These are phyloP conservation scores for Strobilomyces dryophilus DNA, from an alignment of 768 basidiomycete genomes.

Conservation along the genomic window DNA sequence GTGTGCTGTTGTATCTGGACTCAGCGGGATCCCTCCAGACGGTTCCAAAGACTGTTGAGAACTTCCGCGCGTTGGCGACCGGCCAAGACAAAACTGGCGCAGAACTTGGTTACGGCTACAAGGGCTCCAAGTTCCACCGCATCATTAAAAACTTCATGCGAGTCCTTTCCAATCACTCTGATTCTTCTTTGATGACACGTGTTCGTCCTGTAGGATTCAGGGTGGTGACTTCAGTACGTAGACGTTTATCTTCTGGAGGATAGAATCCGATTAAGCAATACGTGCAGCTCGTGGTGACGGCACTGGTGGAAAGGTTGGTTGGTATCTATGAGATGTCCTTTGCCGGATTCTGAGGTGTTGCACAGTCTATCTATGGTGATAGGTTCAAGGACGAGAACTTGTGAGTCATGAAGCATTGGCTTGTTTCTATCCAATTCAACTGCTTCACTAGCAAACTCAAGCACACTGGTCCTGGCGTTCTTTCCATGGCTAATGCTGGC, in stretches of 20 bases:
- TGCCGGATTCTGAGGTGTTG: slow-evolving; percentile 1
- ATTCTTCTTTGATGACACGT: neutral
- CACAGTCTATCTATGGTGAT: slow-evolving; percentile 84
- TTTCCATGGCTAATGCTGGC: slow-evolving; percentile 94
- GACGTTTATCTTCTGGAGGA: neutral
- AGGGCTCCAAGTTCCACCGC: slow-evolving; percentile 95
- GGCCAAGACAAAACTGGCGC: slow-evolving; percentile 65
- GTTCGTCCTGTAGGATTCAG: slow-evolving; percentile 70
- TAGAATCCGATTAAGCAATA: slow-evolving; percentile 11
- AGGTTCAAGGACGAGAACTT: slow-evolving; percentile 96
- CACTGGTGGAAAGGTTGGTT: slow-evolving; percentile 81
- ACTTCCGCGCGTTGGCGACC: slow-evolving; percentile 92
- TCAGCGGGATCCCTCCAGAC: slow-evolving; percentile 44
- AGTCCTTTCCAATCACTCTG: slow-evolving; percentile 16
- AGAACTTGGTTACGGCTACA: slow-evolving; percentile 84
- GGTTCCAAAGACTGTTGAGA: slow-evolving; percentile 94
- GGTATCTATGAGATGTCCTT: neutral
- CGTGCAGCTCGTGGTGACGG: slow-evolving; percentile 73
- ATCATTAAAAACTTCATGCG: slow-evolving; percentile 93
- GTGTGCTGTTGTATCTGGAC: neutral
- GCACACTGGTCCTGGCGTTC: slow-evolving; percentile 81
- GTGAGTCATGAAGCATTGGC: slow-evolving; percentile 38
- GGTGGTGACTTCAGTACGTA: slow-evolving; percentile 95
- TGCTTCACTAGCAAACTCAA: slow-evolving; percentile 73
- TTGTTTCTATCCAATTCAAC: neutral